These are phyloP conservation scores for Abrus pulchellus DNA, from an alignment of 306 rosid species.

Conservation along the genomic window DNA sequence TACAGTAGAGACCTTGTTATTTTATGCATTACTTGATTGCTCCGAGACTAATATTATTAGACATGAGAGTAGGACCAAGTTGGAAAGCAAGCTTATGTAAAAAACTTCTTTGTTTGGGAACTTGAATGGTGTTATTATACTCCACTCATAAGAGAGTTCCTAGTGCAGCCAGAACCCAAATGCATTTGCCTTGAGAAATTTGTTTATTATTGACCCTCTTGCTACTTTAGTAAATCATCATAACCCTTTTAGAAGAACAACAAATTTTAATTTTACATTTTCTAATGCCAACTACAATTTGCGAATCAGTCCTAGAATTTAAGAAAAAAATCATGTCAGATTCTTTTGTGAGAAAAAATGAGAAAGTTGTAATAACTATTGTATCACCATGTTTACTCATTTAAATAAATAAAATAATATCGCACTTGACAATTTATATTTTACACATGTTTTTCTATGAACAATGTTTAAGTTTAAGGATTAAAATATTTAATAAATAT, in stretches of 20 bases:
- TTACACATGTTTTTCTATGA: too few species aligned
- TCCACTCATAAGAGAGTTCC: neutral
- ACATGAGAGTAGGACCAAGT: neutral
- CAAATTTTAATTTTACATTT: too few species aligned
- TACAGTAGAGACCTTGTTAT: neutral
- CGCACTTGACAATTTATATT: too few species aligned
- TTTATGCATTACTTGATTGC: neutral
- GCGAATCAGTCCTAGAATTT: too few species aligned
- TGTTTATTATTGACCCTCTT: neutral
- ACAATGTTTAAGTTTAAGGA: too few species aligned
- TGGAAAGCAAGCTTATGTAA: neutral
- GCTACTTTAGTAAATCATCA: neutral
- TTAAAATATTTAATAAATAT: too few species aligned
- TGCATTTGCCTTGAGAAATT: neutral
- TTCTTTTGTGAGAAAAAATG: too few species aligned
- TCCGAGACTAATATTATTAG: neutral
- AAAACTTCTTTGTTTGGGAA: neutral
- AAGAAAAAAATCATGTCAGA: too few species aligned
- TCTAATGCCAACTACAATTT: too few species aligned
- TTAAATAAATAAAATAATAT: too few species aligned
- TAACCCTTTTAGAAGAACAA: neutral
- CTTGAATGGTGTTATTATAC: neutral
- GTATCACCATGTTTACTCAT: too few species aligned
- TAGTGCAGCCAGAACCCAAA: neutral
- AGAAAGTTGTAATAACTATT: too few species aligned